Base-by-base conservation (phyloP, 2,329 filamentous ascomycete genomes). In the Epichloe typhina region DNA sequence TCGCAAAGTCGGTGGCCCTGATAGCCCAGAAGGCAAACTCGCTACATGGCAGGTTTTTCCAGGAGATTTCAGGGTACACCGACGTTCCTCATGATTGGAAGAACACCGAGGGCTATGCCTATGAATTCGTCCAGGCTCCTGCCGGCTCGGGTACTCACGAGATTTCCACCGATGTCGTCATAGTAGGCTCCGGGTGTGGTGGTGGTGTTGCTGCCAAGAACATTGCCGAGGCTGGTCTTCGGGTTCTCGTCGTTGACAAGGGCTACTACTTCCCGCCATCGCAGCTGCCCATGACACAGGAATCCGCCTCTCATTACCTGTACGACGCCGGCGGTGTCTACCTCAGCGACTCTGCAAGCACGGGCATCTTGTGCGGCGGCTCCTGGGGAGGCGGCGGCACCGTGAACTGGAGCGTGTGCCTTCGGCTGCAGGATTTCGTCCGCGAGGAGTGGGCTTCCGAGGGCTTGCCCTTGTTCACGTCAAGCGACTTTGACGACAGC, bases 351-450 rank as follows among this genome's bases (percentile, higher is more conserved):
- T 76, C 85, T 59, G 70, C 71, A 11, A 75, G 76, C 5, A 70
- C 83, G 35, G 76, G 69, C 15, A 65, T 91, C 12, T 64, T 86
- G 3, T 79, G 84, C 0, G 90, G 86, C 2, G 77, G 80, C 51
- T 79, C 79, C 35, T 95, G 85, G 80, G 90, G 90, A 33, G 90
- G 90, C 41, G 90, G 90, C 50, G 89, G 89, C 5, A 88, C 87
- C 0, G 68, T 95, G 58, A 96, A 96, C 66, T 96, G 89, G 89
- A 85, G 75, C 59, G 78, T 79, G 8, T 71, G 70, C 47, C 68
- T 82, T 48, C 72, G 75, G 57, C 85, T 87, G 0, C 87, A 91
- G 61, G 80, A 78, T 26, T 86, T 75, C 56, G 86, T 95, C 1
- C 79, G 89, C 3, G 72, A 80, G 57, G 88, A 95, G 66, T 96